Evolutionary conservation across 345 rosid genomes (phyloP).

Genomic region (Gossypium arboreum): DNA sequence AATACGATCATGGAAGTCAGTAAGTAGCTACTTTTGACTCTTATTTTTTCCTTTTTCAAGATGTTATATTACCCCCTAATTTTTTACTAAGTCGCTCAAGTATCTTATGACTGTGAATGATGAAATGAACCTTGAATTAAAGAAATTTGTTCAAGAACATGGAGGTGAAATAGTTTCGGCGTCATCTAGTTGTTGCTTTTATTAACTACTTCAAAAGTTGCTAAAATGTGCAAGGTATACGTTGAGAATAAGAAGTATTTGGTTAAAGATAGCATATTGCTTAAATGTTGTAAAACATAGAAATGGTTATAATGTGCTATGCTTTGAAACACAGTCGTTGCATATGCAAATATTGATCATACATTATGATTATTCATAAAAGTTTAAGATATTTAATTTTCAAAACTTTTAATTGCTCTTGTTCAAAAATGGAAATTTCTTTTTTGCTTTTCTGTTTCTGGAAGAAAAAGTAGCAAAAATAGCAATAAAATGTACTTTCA

Average conservation of each 20-base stretch:
- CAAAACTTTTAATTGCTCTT: neutral
- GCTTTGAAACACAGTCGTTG: neutral
- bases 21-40: conserved; percentile 34
- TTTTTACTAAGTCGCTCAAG: neutral
- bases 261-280: neutral
- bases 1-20: conserved; percentile 95
- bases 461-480: neutral
- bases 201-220: neutral
- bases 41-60: neutral
- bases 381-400: neutral
- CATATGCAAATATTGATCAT: neutral
- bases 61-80: neutral
- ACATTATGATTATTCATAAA: neutral
- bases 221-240: neutral
- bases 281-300: neutral
- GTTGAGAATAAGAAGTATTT: neutral
- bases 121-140: neutral
- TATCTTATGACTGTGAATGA: neutral
- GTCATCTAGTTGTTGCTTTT: conserved; percentile 6
- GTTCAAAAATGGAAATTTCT: neutral
- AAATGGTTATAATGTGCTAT: neutral
- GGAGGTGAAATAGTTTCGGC: neutral
- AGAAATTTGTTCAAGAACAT: neutral
- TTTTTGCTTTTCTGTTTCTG: neutral
- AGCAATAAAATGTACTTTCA: neutral